Evolutionary conservation across 2,329 filamentous ascomycete species (phyloP).

Genomic region (Penicillium sp.): DNA sequence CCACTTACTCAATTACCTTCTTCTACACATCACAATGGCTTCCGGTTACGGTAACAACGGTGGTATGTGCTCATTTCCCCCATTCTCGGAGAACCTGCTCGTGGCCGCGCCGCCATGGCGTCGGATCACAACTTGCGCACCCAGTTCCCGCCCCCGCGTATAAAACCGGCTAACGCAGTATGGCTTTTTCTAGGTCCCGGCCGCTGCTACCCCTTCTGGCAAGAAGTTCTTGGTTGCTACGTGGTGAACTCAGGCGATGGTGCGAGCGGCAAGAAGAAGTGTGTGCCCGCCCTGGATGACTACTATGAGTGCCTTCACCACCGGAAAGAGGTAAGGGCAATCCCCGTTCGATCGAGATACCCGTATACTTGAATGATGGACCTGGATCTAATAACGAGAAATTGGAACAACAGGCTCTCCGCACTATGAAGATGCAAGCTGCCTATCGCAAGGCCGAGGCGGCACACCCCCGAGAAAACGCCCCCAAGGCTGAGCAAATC

Average conservation of each 20-base stretch:
- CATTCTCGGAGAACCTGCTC: background rate
- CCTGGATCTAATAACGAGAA: constrained; percentile 4
- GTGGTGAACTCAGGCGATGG: constrained; percentile 85
- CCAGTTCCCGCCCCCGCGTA: constrained; percentile 16
- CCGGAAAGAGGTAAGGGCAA: constrained; percentile 81
- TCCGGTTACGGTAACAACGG: constrained; percentile 55
- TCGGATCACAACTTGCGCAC: constrained; percentile 17
- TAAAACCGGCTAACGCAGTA: constrained; percentile 21
- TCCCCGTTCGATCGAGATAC: background rate
- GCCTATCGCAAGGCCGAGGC: constrained; percentile 80
- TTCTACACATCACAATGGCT: constrained; percentile 41
- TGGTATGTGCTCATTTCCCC: constrained; percentile 37
- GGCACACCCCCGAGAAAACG: constrained; percentile 72
- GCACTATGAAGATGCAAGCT: constrained; percentile 73
- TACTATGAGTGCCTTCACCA: constrained; percentile 99
- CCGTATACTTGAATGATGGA: background rate
- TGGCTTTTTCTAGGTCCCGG: constrained; percentile 52
- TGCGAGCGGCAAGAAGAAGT: constrained; percentile 83
- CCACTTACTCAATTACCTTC: constrained; percentile 19
- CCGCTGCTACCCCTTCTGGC: constrained; percentile 99
- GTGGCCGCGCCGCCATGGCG: constrained; percentile 9
- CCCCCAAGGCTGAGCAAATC: constrained; percentile 81
- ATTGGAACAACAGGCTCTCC: constrained; percentile 60
- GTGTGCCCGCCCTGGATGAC: constrained; percentile 79
- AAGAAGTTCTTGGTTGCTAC: constrained; percentile 97